A percentile compares a stretch with the other conserved stretches of the same genome.
Evolutionary conservation across 495 filamentous ascomycete genomes (phyloP).

Genomic region (Neurospora sp.): DNA sequence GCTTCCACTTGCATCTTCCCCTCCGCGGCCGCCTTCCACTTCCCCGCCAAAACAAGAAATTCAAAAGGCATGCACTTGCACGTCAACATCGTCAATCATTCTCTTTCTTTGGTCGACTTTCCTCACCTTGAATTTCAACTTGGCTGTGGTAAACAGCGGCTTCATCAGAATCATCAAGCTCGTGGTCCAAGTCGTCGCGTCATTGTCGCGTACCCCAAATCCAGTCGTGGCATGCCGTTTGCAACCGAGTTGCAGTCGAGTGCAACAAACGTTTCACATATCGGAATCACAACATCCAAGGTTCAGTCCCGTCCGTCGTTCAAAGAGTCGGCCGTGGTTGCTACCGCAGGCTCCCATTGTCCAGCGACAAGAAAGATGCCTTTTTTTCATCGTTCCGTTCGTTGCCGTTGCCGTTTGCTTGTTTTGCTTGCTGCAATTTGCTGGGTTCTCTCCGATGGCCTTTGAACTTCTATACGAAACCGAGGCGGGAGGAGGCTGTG

Average conservation of each 20-base stretch:
- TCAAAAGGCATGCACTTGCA: background rate
- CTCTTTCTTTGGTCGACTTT: background rate
- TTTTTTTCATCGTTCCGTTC: constrained; percentile 2
- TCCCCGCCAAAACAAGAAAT: background rate
- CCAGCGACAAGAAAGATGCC: background rate
- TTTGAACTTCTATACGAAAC: background rate
- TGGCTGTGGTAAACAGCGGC: background rate
- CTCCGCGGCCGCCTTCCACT: background rate
- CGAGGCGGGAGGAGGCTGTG: background rate
- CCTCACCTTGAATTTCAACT: background rate
- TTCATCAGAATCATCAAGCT: background rate
- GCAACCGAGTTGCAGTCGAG: constrained; percentile 7
- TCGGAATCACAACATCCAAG: background rate
- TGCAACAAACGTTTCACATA: constrained; percentile 8
- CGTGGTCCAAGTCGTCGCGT: constrained; percentile 12
- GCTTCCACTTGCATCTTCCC: background rate
- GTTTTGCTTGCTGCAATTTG: background rate
- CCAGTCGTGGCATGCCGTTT: constrained; percentile 3
- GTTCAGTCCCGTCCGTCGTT: background rate
- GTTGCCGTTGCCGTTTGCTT: background rate
- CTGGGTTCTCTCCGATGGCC: background rate
- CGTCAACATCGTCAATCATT: background rate
- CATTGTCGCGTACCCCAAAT: constrained; percentile 20
- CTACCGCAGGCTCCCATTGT: background rate
- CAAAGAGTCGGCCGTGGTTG: background rate